These are phyloP conservation scores for Trichoderma endophyticum DNA, from an alignment of 2,329 filamentous ascomycete species.

Conservation along the genomic window DNA sequence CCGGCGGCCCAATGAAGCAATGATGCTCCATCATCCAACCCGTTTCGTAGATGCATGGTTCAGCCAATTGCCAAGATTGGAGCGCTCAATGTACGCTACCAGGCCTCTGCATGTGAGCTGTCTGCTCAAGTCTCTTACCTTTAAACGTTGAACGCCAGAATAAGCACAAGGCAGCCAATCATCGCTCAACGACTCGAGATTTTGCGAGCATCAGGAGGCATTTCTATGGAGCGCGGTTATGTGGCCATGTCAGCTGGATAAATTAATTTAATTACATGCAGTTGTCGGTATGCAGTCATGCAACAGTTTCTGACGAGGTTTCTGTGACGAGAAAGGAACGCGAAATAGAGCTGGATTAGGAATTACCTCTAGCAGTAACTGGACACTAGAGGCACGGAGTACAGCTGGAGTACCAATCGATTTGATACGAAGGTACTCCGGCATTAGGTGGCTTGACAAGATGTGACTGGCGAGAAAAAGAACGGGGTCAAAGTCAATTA, in stretches of 20 bases:
- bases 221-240: not conserved
- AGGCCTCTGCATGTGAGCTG: not conserved
- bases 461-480: not conserved
- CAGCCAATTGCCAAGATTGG: slow-evolving; percentile 7
- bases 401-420: too few species aligned
- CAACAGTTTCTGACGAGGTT: not conserved
- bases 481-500: not conserved
- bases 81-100: not conserved
- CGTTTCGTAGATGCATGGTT: not conserved
- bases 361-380: not conserved
- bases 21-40: not conserved
- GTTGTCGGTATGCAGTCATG: not conserved
- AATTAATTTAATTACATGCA: slow-evolving; percentile 2
- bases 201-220: not conserved
- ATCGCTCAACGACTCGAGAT: not conserved
- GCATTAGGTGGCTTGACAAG: not conserved
- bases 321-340: not conserved
- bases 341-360: not conserved
- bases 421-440: not conserved
- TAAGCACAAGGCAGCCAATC: not conserved
- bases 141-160: not conserved
- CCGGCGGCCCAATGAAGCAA: slow-evolving; percentile 1
- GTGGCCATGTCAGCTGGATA: not conserved
- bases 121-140: not conserved
- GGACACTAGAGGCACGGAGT: too few species aligned